A percentile compares a stretch with the other conserved stretches of the same genome.
Evolutionary conservation across 805 yeast species (phyloP).

Genomic region (Teunomyces barrocoloradensis): DNA sequence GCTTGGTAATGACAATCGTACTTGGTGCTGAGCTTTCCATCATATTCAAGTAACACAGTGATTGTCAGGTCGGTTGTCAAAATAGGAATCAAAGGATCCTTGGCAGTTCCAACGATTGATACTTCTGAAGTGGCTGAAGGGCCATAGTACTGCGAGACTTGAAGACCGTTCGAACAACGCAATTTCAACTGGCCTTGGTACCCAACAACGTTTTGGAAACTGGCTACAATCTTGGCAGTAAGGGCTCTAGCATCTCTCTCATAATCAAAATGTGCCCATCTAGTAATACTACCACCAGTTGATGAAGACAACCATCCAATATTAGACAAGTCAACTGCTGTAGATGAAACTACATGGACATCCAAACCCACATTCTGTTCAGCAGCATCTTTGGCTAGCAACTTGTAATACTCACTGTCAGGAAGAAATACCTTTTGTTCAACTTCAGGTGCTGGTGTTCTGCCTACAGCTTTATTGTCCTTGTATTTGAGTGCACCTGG

Average conservation of each 20-base stretch:
- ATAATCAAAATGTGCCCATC: conserved; percentile 65
- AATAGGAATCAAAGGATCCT: conserved; percentile 72
- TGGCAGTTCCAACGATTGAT: conserved; percentile 23
- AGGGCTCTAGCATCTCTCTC: conserved; percentile 69
- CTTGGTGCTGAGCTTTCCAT: conserved; percentile 66
- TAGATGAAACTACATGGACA: conserved; percentile 63
- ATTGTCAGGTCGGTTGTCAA: conserved; percentile 61
- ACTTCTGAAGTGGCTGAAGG: conserved; percentile 29
- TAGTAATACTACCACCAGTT: conserved; percentile 69
- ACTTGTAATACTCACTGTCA: conserved; percentile 59
- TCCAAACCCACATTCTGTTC: conserved; percentile 70
- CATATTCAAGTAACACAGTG: conserved; percentile 72
- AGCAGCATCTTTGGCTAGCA: conserved; percentile 56
- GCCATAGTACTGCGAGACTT: conserved; percentile 74
- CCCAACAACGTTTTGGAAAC: conserved; percentile 55
- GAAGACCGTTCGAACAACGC: conserved; percentile 85
- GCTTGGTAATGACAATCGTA: conserved; percentile 88
- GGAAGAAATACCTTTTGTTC: conserved; percentile 56
- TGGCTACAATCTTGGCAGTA: conserved; percentile 55
- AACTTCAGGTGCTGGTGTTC: conserved; percentile 39
- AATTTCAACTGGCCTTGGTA: conserved; percentile 81
- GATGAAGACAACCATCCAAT: conserved; percentile 61
- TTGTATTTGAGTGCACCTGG: conserved; percentile 64
- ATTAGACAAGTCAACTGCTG: conserved; percentile 70
- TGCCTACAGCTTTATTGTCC: conserved; percentile 36